Conservation (phyloP, 2,329 filamentous ascomycete genomes). For the Trichoderma pleuroti region DNA sequence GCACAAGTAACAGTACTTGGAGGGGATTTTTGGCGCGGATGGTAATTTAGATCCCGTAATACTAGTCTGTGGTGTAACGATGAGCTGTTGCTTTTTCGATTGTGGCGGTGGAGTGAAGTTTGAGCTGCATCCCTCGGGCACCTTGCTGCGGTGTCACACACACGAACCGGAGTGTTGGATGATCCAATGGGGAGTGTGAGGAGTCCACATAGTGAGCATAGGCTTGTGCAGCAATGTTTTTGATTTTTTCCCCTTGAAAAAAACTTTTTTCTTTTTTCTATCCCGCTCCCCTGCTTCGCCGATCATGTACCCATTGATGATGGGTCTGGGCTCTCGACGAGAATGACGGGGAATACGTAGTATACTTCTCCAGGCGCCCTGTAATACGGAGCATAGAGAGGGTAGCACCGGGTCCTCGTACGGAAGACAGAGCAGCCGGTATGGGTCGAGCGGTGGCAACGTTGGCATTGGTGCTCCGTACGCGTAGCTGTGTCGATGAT, state of each 20-base stretch:
- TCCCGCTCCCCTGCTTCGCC: not conserved
- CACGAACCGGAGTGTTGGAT: not conserved
- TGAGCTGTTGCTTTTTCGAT: not conserved
- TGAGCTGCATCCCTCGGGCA: not conserved
- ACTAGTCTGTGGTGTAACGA: not conserved
- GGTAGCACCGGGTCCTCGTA: not conserved
- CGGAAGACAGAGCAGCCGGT: not conserved
- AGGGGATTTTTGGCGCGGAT: not conserved
- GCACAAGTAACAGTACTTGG: not conserved
- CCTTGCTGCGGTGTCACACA: not conserved
- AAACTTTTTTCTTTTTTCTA: not conserved
- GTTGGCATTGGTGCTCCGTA: not conserved
- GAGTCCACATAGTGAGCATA: not conserved
- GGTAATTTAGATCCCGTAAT: constrained; percentile 10
- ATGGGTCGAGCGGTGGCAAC: not conserved
- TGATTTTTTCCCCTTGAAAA: not conserved
- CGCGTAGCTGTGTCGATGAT: not conserved
- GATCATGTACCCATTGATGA: not conserved
- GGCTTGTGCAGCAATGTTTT: not conserved
- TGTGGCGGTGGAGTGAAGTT: not conserved
- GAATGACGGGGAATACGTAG: not conserved
- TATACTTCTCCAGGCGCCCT: not conserved
- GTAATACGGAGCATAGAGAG: not conserved
- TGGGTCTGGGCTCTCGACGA: not conserved
- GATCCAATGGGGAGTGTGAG: not conserved